Base-by-base conservation (phyloP, 2,329 filamentous ascomycete species). In the Colletotrichum sp. region DNA sequence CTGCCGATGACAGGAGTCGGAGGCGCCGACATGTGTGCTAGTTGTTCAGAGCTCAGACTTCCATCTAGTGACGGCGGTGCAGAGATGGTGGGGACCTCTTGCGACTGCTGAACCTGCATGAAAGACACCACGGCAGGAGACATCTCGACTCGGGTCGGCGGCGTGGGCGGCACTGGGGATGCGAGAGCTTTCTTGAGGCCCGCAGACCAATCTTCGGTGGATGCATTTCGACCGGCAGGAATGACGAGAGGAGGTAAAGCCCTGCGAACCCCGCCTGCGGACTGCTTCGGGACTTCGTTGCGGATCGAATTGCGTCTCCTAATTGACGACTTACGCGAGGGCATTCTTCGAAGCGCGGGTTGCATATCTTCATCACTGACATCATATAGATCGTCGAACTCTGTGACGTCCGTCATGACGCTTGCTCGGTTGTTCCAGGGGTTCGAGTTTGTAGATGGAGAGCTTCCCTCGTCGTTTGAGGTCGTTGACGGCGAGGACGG, bases 21-120 rank as follows among this genome's bases (percentile, higher is more conserved):
- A 7, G 96, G 96, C 65, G 95, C 95, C 81, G 95, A 98, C 83
- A 96, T 90, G 69, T 90, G 91, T 3, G 95, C 95, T 84, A 98
- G 90, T 83, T 98, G 96, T 82, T 98, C 96, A 3, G 96, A 98
- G 10, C 93, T 94, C 80, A 97, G 86, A 84, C 95, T 98, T 26
- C 96, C 96, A 85, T 98, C 96, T 5, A 98, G 89, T 6, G 96
- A 98, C 5, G 96, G 96, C 6, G 96, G 94, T 8, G 95, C 94
- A 71, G 95, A 96, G 34, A 92, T 90, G 44, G 92, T 93, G 3
- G 95, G 95, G 5, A 96, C 89, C 64, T 92, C 90, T 26, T 93
- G 89, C 32, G 91, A 82, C 75, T 92, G 91, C 79, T 92, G 90
- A 75, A 88, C 84, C 67, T 90, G 90, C 83, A 98, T 92, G 81